These are phyloP conservation scores for Fusarium citri DNA, from an alignment of 2,329 filamentous ascomycete genomes.

Conservation along the genomic window DNA sequence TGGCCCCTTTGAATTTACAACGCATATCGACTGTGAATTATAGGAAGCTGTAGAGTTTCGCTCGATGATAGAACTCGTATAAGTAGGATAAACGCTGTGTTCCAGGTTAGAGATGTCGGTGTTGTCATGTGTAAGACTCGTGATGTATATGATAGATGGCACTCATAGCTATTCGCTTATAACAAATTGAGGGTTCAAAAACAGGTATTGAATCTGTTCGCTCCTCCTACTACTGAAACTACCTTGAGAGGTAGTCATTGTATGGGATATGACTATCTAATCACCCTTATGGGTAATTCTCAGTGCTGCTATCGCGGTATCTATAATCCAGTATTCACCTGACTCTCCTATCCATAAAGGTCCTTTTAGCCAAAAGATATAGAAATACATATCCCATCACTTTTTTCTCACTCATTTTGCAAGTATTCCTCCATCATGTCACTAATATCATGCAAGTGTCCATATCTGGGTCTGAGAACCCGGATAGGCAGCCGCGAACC, in stretches of 20 bases:
- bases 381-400: not conserved
- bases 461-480: conserved; percentile 39
- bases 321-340: not conserved
- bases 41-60: rapidly evolving
- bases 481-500: conserved; percentile 42
- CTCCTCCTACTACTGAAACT: rapidly evolving
- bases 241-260: not conserved
- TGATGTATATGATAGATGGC: not conserved
- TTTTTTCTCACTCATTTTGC: rapidly evolving
- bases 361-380: conserved; percentile 2
- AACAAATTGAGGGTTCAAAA: not conserved
- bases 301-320: not conserved
- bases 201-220: not conserved
- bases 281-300: not conserved
- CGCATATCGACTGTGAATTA: not conserved
- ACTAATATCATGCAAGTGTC: conserved; percentile 4
- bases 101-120: too few species aligned
- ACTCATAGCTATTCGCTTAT: not conserved
- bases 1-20: conserved; percentile 20
- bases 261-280: not conserved
- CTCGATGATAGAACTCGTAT: rapidly evolving
- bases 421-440: conserved; percentile 15
- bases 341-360: conserved; percentile 4
- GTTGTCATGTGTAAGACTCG: not conserved
- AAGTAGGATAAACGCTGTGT: too few species aligned